Conservation (phyloP, 192 early-diverging fungal genomes). For the Umbelopsis isabellina region DNA sequence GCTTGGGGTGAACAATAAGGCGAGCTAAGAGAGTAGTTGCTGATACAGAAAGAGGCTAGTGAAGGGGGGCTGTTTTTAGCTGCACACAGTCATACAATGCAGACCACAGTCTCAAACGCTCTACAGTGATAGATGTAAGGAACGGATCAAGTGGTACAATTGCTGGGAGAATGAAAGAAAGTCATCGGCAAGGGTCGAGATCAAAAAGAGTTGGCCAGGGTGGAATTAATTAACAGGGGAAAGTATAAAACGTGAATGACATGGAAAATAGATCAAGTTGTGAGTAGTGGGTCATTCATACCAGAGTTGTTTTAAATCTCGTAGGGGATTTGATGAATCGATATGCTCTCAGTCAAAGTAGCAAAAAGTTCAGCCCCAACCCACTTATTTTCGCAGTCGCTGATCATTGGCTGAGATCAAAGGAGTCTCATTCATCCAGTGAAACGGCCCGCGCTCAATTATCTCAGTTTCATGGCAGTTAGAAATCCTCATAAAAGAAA, state of each 20-base stretch:
- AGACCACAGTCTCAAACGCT: background rate
- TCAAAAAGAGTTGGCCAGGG: too few species aligned
- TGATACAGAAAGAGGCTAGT: background rate
- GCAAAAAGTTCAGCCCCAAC: too few species aligned
- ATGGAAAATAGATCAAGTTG: too few species aligned
- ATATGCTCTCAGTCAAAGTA: too few species aligned
- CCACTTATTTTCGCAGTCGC: background rate
- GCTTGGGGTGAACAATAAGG: background rate
- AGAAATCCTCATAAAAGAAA: background rate
- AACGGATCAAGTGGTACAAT: background rate
- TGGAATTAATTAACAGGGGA: too few species aligned
- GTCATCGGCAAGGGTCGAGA: too few species aligned
- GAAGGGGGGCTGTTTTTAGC: background rate
- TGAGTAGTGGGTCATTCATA: too few species aligned
- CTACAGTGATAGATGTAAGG: background rate
- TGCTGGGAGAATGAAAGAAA: background rate
- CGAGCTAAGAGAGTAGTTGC: background rate
- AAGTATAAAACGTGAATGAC: too few species aligned
- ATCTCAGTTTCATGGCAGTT: too few species aligned
- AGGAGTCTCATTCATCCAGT: background rate
- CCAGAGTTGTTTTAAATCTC: too few species aligned
- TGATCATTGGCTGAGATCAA: slow-evolving; percentile 7
- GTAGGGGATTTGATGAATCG: too few species aligned
- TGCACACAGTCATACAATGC: slow-evolving; percentile 4
- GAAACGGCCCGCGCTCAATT: slow-evolving; percentile 5